These are phyloP conservation scores for Massarina eburnea DNA, from an alignment of 2,329 filamentous ascomycete genomes.

Conservation along the genomic window DNA sequence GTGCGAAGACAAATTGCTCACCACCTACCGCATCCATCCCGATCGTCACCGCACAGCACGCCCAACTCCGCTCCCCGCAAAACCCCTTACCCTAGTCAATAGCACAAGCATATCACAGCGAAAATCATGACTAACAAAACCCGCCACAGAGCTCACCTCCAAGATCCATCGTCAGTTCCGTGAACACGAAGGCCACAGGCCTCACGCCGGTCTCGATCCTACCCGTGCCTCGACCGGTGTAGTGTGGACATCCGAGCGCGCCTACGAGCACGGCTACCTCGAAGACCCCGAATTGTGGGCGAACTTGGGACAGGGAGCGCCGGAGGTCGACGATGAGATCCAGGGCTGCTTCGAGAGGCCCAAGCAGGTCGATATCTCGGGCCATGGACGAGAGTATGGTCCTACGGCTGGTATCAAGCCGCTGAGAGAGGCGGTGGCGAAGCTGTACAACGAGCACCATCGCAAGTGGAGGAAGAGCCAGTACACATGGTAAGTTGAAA, in stretches of 20 bases:
- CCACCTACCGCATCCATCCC: no score
- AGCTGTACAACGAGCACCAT: constrained; percentile 91
- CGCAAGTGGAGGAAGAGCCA: constrained; percentile 82
- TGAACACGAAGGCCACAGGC: constrained; percentile 84
- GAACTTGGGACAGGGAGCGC: constrained; percentile 90
- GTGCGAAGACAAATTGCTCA: no score
- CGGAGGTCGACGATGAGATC: constrained; percentile 92
- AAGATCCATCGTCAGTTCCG: constrained; percentile 88
- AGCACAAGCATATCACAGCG: background rate
- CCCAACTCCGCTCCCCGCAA: background rate
- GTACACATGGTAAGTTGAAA: constrained; percentile 72
- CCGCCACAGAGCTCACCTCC: constrained; percentile 69
- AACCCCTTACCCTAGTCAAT: no score
- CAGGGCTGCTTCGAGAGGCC: constrained; percentile 85
- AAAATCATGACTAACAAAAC: constrained; percentile 2
- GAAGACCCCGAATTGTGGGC: constrained; percentile 85
- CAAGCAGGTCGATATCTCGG: constrained; percentile 72
- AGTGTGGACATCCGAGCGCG: constrained; percentile 88
- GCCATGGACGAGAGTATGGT: constrained; percentile 81
- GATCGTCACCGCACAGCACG: background rate
- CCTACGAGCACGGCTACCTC: constrained; percentile 82
- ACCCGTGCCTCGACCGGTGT: constrained; percentile 88
- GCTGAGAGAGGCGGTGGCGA: constrained; percentile 83
- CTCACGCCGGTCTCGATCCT: constrained; percentile 87
- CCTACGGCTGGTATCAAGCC: constrained; percentile 94